A percentile compares a stretch with the other conserved stretches of the same genome.
These are phyloP conservation scores for Cyclaneusma minus DNA, from an alignment of 2,329 filamentous ascomycete genomes.

Conservation along the genomic window DNA sequence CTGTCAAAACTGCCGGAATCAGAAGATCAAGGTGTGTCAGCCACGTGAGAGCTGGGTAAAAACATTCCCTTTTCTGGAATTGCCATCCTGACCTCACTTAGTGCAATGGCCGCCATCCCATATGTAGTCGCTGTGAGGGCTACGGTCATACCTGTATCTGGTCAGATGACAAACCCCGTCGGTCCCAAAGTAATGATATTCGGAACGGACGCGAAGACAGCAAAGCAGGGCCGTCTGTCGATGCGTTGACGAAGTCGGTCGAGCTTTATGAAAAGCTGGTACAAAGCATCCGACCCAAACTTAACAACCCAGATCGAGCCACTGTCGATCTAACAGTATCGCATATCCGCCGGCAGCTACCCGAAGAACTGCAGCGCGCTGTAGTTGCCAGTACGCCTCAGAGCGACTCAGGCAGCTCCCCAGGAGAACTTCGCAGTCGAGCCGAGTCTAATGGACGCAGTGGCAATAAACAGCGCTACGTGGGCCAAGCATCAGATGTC, in stretches of 20 bases:
- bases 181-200: constrained; percentile 3
- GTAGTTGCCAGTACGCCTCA: constrained; percentile 3
- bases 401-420: neutral
- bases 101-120: constrained; percentile 16
- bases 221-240: no score
- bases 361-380: constrained; percentile 10
- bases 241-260: constrained; percentile 6
- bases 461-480: constrained; percentile 2
- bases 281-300: constrained; percentile 5
- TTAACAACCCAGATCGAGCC: constrained; percentile 6
- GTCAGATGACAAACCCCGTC: constrained; percentile 7
- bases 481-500: constrained; percentile 5
- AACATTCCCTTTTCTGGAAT: neutral
- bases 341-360: constrained; percentile 7
- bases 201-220: constrained; percentile 2
- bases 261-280: constrained; percentile 10
- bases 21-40: constrained; percentile 5
- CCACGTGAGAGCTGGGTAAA: neutral
- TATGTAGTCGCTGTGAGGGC: constrained; percentile 15
- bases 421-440: no score
- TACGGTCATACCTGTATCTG: constrained; percentile 16
- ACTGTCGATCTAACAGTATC: constrained; percentile 11
- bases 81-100: constrained; percentile 4
- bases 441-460: neutral
- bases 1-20: constrained; percentile 4